Percentiles rank a stretch among this genome's conserved stretches.
phyloP scores from a whole-genome alignment of 1,284 basidiomycete species.

The Leccinum subrobustum region DNA sequence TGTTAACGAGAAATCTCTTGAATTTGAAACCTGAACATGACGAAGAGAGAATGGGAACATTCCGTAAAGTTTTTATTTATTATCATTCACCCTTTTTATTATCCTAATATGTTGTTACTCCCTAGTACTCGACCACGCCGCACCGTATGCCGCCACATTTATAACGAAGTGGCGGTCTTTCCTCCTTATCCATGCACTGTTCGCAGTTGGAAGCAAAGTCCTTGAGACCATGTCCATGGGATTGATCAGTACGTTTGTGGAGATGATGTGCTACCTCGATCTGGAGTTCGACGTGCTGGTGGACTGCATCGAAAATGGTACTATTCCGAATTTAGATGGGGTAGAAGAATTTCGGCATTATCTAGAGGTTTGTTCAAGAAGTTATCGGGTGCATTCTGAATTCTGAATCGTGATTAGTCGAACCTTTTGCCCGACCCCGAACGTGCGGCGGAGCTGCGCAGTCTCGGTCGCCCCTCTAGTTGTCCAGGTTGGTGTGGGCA shows the following conservation, averaged over 20 bases:
- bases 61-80: too few relatives aligned
- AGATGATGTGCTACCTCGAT: background rate
- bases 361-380: slow-evolving; percentile 7
- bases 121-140: slow-evolving; percentile 16
- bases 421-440: slow-evolving; percentile 2
- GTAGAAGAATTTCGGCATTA: slow-evolving; percentile 7
- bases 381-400: background rate
- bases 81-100: background rate
- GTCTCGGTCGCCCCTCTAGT: slow-evolving; percentile 17
- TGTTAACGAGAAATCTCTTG: too few relatives aligned
- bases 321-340: slow-evolving; percentile 9
- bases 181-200: slow-evolving; percentile 8
- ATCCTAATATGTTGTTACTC: slow-evolving; percentile 1
- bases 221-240: background rate
- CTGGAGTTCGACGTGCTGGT: background rate
- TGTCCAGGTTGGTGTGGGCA: slow-evolving; percentile 17
- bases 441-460: slow-evolving; percentile 22
- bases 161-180: slow-evolving; percentile 18
- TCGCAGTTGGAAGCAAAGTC: slow-evolving; percentile 6
- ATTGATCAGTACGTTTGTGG: slow-evolving; percentile 11
- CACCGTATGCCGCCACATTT: slow-evolving; percentile 18
- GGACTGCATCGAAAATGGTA: background rate
- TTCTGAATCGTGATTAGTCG: background rate
- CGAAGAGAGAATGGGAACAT: too few relatives aligned
- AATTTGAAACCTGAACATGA: too few relatives aligned